Evolutionary conservation across 1,284 basidiomycete genomes (phyloP), one percentile per base, ranked within the genome.

Genomic region (Pseudozyma pruni): DNA sequence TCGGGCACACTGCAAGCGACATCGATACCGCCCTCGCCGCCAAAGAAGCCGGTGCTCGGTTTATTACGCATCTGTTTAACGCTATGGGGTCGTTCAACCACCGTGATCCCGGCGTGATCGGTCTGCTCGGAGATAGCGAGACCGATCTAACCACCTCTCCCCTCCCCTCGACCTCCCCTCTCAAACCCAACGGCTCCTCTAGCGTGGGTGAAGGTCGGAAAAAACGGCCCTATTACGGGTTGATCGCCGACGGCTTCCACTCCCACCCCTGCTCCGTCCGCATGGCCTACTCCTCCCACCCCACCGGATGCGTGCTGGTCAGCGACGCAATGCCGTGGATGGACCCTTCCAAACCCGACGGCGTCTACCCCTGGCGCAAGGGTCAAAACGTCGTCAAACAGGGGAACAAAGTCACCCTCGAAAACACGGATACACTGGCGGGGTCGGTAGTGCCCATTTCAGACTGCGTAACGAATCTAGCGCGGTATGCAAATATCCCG

Each of bases 51-150:
- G 91, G 91, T 27, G 91, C 92, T 5, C 86, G 88, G 8, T 88
- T 93, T 70, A 92, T 94, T 74, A 94, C 93, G 0, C 93, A 94
- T 83, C 85, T 94, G 19, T 94, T 93, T 88, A 95, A 95, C 76
- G 91, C 91, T 6, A 93, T 93, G 91, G 90, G 91, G 4, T 90
- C 90, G 74, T 83, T 93, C 50, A 91, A 92, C 80, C 91, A 93
- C 76, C 71, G 71, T 13, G 61, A 69, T 29, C 71, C 71, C 0
- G 66, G 66, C 8, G 91, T 94, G 75, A 92, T 94, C 61, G 93
- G 93, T 25, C 86, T 94, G 7, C 85, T 95, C 39, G 92, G 92
- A 25, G 88, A 90, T 19, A 90, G 22, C 17, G 49, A 54, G 17
- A 41, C 45, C 23, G 70, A 41, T 40, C 62, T 73, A 33, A 44